These are phyloP conservation scores for Magnaporthales sp. DNA, from an alignment of 2,329 filamentous ascomycete species.

Conservation along the genomic window DNA sequence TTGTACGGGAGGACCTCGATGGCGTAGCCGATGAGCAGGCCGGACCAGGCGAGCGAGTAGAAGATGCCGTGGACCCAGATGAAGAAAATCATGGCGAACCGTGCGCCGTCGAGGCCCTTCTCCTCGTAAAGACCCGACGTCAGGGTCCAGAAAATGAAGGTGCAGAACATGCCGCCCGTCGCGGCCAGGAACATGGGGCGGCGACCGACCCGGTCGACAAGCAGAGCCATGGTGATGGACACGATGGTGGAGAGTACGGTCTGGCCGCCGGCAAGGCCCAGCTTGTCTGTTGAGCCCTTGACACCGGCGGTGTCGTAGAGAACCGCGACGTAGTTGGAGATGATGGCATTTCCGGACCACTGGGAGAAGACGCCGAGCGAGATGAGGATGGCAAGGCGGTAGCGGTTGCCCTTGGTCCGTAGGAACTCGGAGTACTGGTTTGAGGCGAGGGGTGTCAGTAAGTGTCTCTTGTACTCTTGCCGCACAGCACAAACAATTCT, in stretches of 20 bases:
- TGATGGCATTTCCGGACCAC: slow-evolving; percentile 51
- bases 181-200: slow-evolving; percentile 44
- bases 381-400: slow-evolving; percentile 11
- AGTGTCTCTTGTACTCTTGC: not conserved
- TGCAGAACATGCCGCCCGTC: slow-evolving; percentile 34
- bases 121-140: slow-evolving; percentile 35
- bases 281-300: slow-evolving; percentile 31
- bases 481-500: not conserved
- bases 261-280: slow-evolving; percentile 38
- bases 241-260: slow-evolving; percentile 43
- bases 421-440: slow-evolving; percentile 33
- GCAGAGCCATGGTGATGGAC: slow-evolving; percentile 39
- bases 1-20: slow-evolving; percentile 43
- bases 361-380: slow-evolving; percentile 50
- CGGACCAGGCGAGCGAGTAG: slow-evolving; percentile 49
- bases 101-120: slow-evolving; percentile 22
- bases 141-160: slow-evolving; percentile 42
- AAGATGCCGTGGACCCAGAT: slow-evolving; percentile 31
- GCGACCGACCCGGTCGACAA: slow-evolving; percentile 46
- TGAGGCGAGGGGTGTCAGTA: not conserved
- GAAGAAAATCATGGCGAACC: slow-evolving; percentile 34
- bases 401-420: slow-evolving; percentile 22
- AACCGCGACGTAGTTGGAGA: slow-evolving; percentile 47
- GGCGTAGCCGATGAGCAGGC: slow-evolving; percentile 44
- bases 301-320: slow-evolving; percentile 47